Base-by-base conservation (phyloP, 345 rosid genomes). In the Nephelium lappaceum region DNA sequence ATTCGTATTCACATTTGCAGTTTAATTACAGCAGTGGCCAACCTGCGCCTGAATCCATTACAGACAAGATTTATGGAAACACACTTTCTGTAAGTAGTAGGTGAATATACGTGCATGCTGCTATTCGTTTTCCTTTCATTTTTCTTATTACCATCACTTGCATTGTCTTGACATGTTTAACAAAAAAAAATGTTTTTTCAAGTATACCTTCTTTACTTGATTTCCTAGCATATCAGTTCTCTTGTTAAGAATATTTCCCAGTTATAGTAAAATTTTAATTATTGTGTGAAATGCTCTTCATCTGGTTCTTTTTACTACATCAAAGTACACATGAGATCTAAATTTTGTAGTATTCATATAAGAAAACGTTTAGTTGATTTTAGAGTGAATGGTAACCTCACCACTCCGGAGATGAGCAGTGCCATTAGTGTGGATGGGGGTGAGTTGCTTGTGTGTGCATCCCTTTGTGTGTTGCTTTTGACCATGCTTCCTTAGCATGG, bases 1-100 rank as follows among this genome's bases (percentile, higher is more conserved):
- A 53, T 47, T 39, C 38, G 55, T 75, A 78, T 71, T 71, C 15
- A 14, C 8, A 31, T 80, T 80, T 78, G 75, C 81, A 91, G 97
- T 96, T 96, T 82, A 96, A 94, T 70, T 93, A 91, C 91, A 90
- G 85, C 90, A 94, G 99, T 45, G 98, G 97, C 69, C 98, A 94
- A 83, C 97, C 95, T 67, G 98, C 98, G 36, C 99, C 97, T 27
- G 98, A 94, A 81, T 85, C 92, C 69, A 94, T 94, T 84, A 91
- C 97, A 3, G 97, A 93, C 91, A 94, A 94, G 90, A 94, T 96
- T 66, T 94, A 92, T 78, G 98, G 99, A 80, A 94, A 94, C 84
- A 94, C 97, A 0, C 97, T 96, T 63, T 91, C 98, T 78, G 99
- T 96, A 86, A 91, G 98, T 86, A 77, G 81, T 81, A 21, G 61